These are phyloP conservation scores for Aschersonia sp. DNA, from an alignment of 2,329 filamentous ascomycete genomes.

Conservation along the genomic window DNA sequence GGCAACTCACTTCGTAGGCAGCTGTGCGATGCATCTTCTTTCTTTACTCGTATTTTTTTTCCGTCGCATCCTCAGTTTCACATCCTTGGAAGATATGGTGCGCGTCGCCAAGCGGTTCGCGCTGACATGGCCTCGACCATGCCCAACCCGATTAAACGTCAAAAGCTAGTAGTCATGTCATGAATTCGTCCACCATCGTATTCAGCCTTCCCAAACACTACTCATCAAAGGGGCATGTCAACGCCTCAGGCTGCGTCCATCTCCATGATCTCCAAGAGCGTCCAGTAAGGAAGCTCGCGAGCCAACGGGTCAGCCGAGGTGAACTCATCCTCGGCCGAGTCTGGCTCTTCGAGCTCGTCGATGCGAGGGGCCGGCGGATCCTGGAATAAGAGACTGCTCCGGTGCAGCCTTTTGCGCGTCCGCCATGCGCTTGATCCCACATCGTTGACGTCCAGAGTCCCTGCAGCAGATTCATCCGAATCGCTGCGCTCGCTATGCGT, in stretches of 20 bases:
- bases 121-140: too few species aligned
- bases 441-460: conserved; percentile 23
- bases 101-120: too few species aligned
- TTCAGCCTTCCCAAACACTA: too few species aligned
- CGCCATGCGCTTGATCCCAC: conserved; percentile 32
- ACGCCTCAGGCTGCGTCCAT: conserved; percentile 20
- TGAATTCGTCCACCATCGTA: too few species aligned
- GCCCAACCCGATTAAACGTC: too few species aligned
- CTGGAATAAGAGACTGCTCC: conserved; percentile 31
- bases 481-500: conserved; percentile 39
- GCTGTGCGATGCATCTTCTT: too few species aligned
- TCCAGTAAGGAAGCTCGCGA: conserved; percentile 34
- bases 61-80: too few species aligned
- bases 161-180: too few species aligned
- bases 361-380: conserved; percentile 35
- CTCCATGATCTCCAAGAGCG: conserved; percentile 32
- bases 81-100: too few species aligned
- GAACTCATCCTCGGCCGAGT: conserved; percentile 30
- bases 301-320: conserved; percentile 26
- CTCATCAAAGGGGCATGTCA: too few species aligned
- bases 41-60: too few species aligned
- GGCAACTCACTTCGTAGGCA: too few species aligned
- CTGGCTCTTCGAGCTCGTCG: conserved; percentile 38
- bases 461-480: conserved; percentile 27
- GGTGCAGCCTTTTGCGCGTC: conserved; percentile 30